Percentiles rank a stretch among this genome's conserved stretches.
Evolutionary conservation across 495 filamentous ascomycete species (phyloP).

Genomic region (Cercophora newfieldiana): DNA sequence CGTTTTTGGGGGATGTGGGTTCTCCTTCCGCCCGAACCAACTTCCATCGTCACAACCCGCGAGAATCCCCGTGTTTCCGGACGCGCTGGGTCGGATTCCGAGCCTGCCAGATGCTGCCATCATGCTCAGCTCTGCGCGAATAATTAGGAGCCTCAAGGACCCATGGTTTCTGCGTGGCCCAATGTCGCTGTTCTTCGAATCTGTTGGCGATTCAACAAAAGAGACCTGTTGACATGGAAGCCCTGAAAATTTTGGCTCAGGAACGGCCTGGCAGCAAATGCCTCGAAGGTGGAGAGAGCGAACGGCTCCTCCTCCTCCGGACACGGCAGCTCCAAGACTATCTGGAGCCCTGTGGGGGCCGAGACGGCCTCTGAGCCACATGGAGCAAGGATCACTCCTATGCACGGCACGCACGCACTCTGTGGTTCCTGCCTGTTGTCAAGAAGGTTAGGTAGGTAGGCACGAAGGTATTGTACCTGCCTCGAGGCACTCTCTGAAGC

Average conservation of each 20-base stretch:
- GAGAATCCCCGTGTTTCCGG: conserved; percentile 3
- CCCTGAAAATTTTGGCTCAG: background rate
- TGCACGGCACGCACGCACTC: background rate
- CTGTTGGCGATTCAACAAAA: conserved; percentile 14
- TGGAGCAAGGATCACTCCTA: conserved; percentile 3
- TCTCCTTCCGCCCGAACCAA: conserved; percentile 14
- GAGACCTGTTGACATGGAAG: background rate
- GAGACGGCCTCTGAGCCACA: conserved; percentile 2
- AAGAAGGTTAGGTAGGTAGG: too few species aligned
- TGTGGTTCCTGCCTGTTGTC: background rate
- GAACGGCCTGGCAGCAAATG: conserved; percentile 4
- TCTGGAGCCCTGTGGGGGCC: background rate
- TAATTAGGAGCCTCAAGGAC: background rate
- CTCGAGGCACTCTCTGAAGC: background rate
- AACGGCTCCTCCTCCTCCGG: conserved; percentile 6
- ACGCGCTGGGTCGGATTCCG: background rate
- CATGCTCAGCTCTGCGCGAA: background rate
- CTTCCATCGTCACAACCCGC: background rate
- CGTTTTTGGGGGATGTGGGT: background rate
- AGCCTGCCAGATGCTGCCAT: background rate
- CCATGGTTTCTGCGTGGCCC: background rate
- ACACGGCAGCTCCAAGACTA: background rate
- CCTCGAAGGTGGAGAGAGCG: background rate
- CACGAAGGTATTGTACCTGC: background rate
- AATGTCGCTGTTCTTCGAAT: background rate